These are phyloP conservation scores for Chamaenerion angustifolium DNA, from an alignment of 345 rosid species.

Conservation along the genomic window DNA sequence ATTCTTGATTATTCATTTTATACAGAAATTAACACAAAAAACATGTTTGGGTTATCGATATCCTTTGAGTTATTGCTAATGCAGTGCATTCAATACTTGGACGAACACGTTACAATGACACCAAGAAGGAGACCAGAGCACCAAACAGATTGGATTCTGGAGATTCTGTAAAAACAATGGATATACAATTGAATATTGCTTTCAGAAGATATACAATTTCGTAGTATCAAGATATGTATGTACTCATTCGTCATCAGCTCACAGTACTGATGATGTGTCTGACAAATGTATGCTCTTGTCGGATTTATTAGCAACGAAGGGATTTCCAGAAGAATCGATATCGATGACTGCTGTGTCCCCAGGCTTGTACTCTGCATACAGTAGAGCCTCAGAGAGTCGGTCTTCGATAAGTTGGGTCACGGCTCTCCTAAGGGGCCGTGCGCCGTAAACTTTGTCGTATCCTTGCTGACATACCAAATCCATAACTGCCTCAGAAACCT, in stretches of 20 bases:
- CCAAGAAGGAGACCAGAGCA: too few species aligned
- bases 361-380: constrained; percentile 51
- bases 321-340: constrained; percentile 68
- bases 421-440: constrained; percentile 77
- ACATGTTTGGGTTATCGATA: too few species aligned
- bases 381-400: constrained; percentile 75
- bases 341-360: constrained; percentile 72
- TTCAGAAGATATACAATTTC: too few species aligned
- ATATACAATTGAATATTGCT: too few species aligned
- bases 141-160: too few species aligned
- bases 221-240: too few species aligned
- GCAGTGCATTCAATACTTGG: too few species aligned
- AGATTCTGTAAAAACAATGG: too few species aligned
- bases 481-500: constrained; percentile 68
- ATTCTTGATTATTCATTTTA: too few species aligned
- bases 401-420: constrained; percentile 69
- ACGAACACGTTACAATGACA: too few species aligned
- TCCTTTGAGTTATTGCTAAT: too few species aligned
- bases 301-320: constrained; percentile 37
- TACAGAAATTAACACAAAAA: too few species aligned
- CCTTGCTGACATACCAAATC: constrained; percentile 75
- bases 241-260: background rate
- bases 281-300: constrained; percentile 34
- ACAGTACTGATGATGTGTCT: constrained; percentile 34
- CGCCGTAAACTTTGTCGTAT: constrained; percentile 64